Percentiles rank a stretch among this genome's conserved stretches.
phyloP scores from a whole-genome alignment of 306 rosid genomes.

The Begonia fuchsioides region DNA sequence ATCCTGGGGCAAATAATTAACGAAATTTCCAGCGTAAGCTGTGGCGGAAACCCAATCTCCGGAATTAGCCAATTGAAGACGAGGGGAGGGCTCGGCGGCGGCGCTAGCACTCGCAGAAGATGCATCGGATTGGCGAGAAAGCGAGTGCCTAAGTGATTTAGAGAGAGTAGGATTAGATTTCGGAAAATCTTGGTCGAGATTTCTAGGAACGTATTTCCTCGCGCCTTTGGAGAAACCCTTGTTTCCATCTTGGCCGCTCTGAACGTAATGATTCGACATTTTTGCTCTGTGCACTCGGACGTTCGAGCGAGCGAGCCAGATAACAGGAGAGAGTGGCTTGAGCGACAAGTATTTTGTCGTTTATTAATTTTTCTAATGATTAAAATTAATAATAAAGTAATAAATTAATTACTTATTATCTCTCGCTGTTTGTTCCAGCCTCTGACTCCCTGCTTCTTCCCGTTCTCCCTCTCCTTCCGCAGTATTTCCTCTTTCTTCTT shows the following conservation, averaged over 20 bases:
- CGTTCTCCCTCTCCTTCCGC: too few species aligned
- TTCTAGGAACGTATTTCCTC: conserved; percentile 52
- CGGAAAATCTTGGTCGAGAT: conserved; percentile 18
- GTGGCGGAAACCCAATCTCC: conserved; percentile 32
- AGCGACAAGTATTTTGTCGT: conserved; percentile 13
- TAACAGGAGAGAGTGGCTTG: too few species aligned
- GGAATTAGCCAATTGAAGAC: conserved; percentile 22
- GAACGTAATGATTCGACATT: conserved; percentile 45
- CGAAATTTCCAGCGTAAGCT: conserved; percentile 40
- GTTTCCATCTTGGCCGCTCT: conserved; percentile 26
- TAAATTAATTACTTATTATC: too few species aligned
- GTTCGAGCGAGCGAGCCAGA: too few species aligned
- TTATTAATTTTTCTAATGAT: too few species aligned
- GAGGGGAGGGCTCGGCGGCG: conserved; percentile 8
- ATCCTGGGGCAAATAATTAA: conserved; percentile 78
- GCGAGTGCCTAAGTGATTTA: conserved; percentile 41
- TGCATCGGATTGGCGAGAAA: conserved; percentile 23
- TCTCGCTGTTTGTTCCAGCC: too few species aligned
- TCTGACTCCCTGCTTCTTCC: too few species aligned
- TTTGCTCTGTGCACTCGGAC: background rate
- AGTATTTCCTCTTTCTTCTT: too few species aligned
- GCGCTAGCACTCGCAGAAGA: conserved; percentile 7
- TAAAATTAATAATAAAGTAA: too few species aligned
- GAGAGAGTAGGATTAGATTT: conserved; percentile 46
- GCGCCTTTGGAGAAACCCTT: conserved; percentile 41